Evolutionary conservation across 306 rosid species (phyloP).

Genomic region (Hippophae tibetana): DNA sequence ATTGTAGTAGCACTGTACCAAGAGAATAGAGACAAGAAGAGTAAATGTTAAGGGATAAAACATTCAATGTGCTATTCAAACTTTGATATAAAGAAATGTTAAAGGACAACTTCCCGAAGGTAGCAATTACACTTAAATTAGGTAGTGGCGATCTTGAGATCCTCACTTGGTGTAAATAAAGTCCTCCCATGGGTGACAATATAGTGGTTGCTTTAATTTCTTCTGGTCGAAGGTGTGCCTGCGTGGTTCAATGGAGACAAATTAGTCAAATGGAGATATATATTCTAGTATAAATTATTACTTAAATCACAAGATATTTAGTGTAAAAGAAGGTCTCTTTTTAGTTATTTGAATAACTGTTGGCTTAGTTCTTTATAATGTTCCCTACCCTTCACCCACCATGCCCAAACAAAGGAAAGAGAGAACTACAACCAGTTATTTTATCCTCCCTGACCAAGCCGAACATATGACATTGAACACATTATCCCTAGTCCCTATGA

Average conservation of each 20-base stretch:
- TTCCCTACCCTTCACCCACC: neutral
- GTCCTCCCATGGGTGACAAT: conserved; percentile 99
- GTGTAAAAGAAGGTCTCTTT: conserved; percentile 1
- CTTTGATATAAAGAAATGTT: no score
- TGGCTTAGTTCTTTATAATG: neutral
- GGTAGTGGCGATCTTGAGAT: neutral
- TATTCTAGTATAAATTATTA: conserved; percentile 8
- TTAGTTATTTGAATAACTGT: conserved; percentile 1
- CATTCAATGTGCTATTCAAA: no score
- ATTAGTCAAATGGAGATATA: neutral
- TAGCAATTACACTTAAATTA: conserved; percentile 21
- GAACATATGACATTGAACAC: conserved; percentile 1
- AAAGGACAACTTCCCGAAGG: no score
- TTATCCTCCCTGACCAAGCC: conserved; percentile 2
- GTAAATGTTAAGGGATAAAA: no score
- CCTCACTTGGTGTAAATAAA: conserved; percentile 92
- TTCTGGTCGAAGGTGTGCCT: conserved; percentile 98
- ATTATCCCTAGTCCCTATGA: conserved; percentile 4
- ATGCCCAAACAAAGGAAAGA: neutral
- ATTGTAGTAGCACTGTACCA: no score
- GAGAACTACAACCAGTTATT: neutral
- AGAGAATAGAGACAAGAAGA: no score
- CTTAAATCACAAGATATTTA: neutral
- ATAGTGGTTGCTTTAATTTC: conserved; percentile 95
- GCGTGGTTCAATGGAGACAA: conserved; percentile 21